Conservation (phyloP, 805 yeast species). For the Zygotorulaspora chibaensis region DNA sequence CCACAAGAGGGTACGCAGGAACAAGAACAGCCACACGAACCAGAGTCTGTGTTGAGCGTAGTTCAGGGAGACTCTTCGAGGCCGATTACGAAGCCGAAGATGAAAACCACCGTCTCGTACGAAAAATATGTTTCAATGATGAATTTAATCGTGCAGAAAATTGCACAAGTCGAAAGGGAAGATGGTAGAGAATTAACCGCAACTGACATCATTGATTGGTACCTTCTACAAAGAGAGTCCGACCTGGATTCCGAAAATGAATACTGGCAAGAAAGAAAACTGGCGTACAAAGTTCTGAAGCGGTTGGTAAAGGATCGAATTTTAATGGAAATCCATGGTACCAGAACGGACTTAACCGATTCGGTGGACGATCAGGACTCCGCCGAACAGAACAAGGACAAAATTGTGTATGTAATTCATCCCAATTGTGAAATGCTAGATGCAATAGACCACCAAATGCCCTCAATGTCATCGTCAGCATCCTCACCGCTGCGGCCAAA, state of each 20-base stretch:
- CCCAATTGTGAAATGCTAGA: constrained; percentile 83
- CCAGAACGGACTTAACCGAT: constrained; percentile 40
- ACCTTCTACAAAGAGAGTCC: constrained; percentile 67
- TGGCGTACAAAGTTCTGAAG: constrained; percentile 75
- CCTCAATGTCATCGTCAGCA: background rate
- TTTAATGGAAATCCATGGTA: constrained; percentile 60
- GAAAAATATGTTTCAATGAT: constrained; percentile 84
- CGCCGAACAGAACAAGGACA: constrained; percentile 28
- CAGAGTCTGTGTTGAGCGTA: background rate
- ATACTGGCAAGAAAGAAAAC: constrained; percentile 61
- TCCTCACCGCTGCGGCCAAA: too few relatives aligned
- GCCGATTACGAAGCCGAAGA: constrained; percentile 1
- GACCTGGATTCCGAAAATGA: constrained; percentile 66
- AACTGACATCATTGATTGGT: constrained; percentile 72
- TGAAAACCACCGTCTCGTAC: constrained; percentile 60
- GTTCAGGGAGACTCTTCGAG: background rate
- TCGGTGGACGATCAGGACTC: constrained; percentile 29
- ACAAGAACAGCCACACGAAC: constrained; percentile 6
- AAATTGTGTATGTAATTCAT: constrained; percentile 53
- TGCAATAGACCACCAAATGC: constrained; percentile 11
- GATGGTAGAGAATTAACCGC: constrained; percentile 61
- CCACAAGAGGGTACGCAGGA: constrained; percentile 5
- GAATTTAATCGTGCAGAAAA: constrained; percentile 67
- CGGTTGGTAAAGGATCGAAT: constrained; percentile 81
- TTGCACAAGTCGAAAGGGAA: constrained; percentile 51